Percentiles rank a stretch among this genome's conserved stretches.
These are phyloP conservation scores for Ananas comosus DNA, from an alignment of 176 grass and related monocot species.

Conservation along the genomic window DNA sequence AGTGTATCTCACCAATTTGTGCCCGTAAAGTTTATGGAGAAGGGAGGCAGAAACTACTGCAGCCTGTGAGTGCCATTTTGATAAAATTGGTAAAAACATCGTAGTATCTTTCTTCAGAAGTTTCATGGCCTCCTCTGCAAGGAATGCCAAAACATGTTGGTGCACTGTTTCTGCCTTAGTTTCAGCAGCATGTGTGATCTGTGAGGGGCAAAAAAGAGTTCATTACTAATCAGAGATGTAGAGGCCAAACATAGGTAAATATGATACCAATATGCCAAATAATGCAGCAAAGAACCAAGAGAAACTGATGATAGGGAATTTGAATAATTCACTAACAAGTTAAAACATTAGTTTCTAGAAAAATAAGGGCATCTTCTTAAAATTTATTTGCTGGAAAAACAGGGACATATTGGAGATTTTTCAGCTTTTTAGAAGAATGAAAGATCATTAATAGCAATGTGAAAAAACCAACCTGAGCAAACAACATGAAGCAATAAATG, in stretches of 20 bases:
- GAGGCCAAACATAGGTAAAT: too few species aligned
- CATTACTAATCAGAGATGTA: constrained; percentile 11
- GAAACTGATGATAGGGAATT: too few species aligned
- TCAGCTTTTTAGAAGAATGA: neutral
- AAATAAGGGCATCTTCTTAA: too few species aligned
- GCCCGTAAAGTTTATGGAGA: constrained; percentile 92
- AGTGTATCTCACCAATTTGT: constrained; percentile 60
- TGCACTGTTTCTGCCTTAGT: constrained; percentile 48
- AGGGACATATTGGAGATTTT: neutral
- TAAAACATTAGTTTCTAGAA: too few species aligned
- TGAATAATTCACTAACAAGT: too few species aligned
- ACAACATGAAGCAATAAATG: constrained; percentile 20
- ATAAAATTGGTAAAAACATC: constrained; percentile 65
- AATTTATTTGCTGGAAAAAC: neutral
- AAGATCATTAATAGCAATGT: neutral
- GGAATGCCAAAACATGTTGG: constrained; percentile 77
- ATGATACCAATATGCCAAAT: too few species aligned
- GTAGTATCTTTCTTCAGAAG: constrained; percentile 84
- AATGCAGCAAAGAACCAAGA: too few species aligned
- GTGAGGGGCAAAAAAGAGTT: constrained; percentile 28
- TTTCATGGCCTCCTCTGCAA: constrained; percentile 77
- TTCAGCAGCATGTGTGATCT: constrained; percentile 80
- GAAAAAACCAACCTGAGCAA: neutral
- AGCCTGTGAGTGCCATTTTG: constrained; percentile 76
- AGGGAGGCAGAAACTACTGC: constrained; percentile 89